Evolutionary conservation across 1,284 basidiomycete species (phyloP).

Genomic region (Rhodotorula sp.): DNA sequence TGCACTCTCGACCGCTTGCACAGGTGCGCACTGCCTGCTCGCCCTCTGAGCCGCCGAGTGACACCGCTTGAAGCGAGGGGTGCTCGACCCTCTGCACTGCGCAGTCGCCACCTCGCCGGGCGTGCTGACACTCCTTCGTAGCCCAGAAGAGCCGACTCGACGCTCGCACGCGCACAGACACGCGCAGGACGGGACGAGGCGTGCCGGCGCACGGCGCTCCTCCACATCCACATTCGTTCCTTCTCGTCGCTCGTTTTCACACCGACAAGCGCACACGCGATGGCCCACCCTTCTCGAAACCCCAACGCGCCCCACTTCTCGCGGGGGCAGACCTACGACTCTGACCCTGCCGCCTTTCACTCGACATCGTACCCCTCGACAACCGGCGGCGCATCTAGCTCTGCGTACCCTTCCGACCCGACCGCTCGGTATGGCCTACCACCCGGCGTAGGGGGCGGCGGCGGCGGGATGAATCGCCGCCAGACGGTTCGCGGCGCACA

Average conservation of each 20-base stretch:
- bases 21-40: no score
- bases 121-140: no score
- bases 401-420: conserved; percentile 2
- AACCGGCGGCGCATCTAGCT: neutral
- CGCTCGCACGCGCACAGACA: no score
- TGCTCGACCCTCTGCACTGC: no score
- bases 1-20: no score
- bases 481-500: conserved; percentile 37
- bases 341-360: conserved; percentile 22
- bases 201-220: neutral
- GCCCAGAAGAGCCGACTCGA: no score
- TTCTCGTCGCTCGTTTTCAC: neutral
- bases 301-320: conserved; percentile 18
- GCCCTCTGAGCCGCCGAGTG: no score
- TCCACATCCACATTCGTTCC: neutral
- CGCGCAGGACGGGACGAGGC: no score
- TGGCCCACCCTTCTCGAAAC: conserved; percentile 17
- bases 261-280: neutral
- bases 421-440: conserved; percentile 10
- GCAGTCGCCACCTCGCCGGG: no score
- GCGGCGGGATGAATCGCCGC: conserved; percentile 12
- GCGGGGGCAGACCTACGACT: conserved; percentile 21
- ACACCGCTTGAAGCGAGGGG: no score
- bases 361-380: conserved; percentile 25
- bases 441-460: neutral